These are phyloP conservation scores for Yarrowia divulgata DNA, from an alignment of 805 yeast genomes.

Conservation along the genomic window DNA sequence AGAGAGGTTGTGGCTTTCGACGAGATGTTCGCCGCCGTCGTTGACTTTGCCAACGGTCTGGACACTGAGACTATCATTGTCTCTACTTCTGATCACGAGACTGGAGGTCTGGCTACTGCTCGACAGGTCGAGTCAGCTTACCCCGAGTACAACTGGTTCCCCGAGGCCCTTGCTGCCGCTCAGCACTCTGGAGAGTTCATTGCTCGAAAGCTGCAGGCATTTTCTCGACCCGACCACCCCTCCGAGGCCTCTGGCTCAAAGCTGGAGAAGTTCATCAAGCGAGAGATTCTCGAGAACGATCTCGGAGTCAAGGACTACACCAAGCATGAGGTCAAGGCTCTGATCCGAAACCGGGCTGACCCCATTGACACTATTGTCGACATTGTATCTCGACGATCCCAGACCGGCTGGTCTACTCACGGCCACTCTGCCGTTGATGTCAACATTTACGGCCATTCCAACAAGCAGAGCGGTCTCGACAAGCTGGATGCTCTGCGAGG, in stretches of 20 bases:
- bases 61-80: constrained; percentile 80
- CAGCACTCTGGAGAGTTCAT: constrained; percentile 80
- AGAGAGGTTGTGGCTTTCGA: constrained; percentile 89
- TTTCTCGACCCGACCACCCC: constrained; percentile 45
- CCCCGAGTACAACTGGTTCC: constrained; percentile 90
- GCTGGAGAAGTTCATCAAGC: constrained; percentile 57
- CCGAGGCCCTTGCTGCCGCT: constrained; percentile 73
- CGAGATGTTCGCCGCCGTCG: constrained; percentile 76
- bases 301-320: constrained; percentile 70
- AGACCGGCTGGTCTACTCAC: constrained; percentile 95
- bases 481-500: constrained; percentile 63
- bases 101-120: constrained; percentile 92
- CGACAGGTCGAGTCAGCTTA: constrained; percentile 72
- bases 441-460: constrained; percentile 80
- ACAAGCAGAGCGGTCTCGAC: constrained; percentile 49
- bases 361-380: constrained; percentile 63
- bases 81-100: constrained; percentile 92
- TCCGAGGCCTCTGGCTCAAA: constrained; percentile 34
- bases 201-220: constrained; percentile 55
- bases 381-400: constrained; percentile 80
- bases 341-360: constrained; percentile 52
- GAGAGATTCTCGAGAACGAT: constrained; percentile 65
- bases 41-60: constrained; percentile 68
- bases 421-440: constrained; percentile 98
- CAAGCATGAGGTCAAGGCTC: constrained; percentile 58